These are phyloP conservation scores for Rhynchosporium secalis DNA, from an alignment of 2,329 filamentous ascomycete genomes.

Conservation along the genomic window DNA sequence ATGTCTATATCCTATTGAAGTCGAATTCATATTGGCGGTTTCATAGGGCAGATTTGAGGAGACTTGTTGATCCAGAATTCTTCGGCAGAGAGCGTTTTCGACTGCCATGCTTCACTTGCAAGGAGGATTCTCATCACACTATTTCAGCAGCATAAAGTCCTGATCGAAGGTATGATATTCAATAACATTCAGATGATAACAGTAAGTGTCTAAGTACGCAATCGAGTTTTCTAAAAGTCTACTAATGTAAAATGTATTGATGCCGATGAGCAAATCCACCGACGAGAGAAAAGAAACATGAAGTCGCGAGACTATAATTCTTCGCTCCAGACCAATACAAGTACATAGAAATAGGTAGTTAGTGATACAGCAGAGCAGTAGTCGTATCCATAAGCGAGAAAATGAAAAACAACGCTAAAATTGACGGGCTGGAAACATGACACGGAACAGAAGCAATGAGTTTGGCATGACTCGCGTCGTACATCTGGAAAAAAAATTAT, in stretches of 20 bases:
- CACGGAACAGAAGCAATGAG: not conserved
- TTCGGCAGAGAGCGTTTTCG: too few relatives aligned
- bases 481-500: not conserved
- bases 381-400: constrained; percentile 2
- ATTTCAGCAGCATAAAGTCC: too few relatives aligned
- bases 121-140: too few relatives aligned
- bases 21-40: too few relatives aligned
- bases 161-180: too few relatives aligned
- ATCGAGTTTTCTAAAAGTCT: not conserved
- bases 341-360: not conserved
- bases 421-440: not conserved
- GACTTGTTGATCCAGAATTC: too few relatives aligned
- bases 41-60: too few relatives aligned
- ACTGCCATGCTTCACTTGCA: too few relatives aligned
- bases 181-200: not conserved
- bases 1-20: too few relatives aligned
- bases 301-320: constrained; percentile 3
- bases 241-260: not conserved
- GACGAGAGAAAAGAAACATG: not conserved
- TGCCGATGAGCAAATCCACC: not conserved
- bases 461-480: not conserved
- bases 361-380: not conserved
- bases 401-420: not conserved
- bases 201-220: not conserved
- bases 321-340: constrained; percentile 1